Evolutionary conservation across 1,284 basidiomycete species (phyloP).

Genomic region (Chondrostereum purpureum): DNA sequence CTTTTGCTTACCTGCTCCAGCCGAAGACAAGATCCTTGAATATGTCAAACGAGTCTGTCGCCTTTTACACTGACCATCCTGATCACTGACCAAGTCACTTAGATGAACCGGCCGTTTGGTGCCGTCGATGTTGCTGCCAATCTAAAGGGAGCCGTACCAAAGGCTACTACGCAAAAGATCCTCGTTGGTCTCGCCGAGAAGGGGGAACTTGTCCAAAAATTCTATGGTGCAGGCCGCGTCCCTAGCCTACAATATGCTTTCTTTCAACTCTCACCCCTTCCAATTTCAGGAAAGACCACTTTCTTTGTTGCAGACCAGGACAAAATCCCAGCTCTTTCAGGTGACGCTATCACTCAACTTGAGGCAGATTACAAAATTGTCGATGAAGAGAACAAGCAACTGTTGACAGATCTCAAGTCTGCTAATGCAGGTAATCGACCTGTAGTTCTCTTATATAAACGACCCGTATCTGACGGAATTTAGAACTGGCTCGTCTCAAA

Average conservation of each 20-base stretch:
- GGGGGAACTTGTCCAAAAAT: constrained; percentile 68
- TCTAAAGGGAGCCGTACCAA: constrained; percentile 79
- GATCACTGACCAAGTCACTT: constrained; percentile 4
- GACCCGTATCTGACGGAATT: constrained; percentile 6
- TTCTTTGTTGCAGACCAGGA: constrained; percentile 77
- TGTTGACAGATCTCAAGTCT: constrained; percentile 44
- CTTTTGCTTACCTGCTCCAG: constrained; percentile 25
- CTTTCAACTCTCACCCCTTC: constrained; percentile 15
- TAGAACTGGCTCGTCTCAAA: constrained; percentile 63
- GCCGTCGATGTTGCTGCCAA: constrained; percentile 84
- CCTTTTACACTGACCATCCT: constrained; percentile 5
- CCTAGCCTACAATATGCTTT: not conserved
- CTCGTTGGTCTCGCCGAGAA: constrained; percentile 71
- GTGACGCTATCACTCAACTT: constrained; percentile 49
- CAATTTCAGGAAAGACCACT: constrained; percentile 65
- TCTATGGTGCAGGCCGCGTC: constrained; percentile 53
- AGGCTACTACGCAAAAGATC: constrained; percentile 77
- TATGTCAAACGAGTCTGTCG: constrained; percentile 62
- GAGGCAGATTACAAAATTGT: constrained; percentile 48
- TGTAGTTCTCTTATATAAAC: constrained; percentile 5
- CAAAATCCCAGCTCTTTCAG: constrained; percentile 52
- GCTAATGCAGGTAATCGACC: constrained; percentile 40
- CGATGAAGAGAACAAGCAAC: constrained; percentile 54
- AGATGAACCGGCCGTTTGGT: constrained; percentile 77
- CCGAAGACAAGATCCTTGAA: constrained; percentile 66